A percentile compares a stretch with the other conserved stretches of the same genome.
Conservation (phyloP, 345 rosid species). For the Aurinia saxatilis region DNA sequence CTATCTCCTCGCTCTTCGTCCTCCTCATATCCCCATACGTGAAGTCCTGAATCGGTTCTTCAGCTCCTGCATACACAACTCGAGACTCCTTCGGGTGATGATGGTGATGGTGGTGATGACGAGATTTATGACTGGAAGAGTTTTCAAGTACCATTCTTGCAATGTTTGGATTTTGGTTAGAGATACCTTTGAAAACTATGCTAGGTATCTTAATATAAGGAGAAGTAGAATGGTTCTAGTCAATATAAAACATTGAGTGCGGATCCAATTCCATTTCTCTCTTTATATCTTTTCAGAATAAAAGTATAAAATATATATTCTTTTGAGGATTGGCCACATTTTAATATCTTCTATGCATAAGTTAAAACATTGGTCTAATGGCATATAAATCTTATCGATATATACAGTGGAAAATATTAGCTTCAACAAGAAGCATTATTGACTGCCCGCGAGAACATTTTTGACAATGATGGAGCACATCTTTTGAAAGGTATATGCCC, state of each 20-base stretch:
- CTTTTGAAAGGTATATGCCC: not conserved
- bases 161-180: not conserved
- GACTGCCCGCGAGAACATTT: not conserved
- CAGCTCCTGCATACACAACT: slow-evolving; percentile 1
- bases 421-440: slow-evolving; percentile 20
- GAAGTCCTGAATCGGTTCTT: slow-evolving; percentile 15
- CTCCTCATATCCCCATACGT: slow-evolving; percentile 13
- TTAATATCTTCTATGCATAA: slow-evolving; percentile 9
- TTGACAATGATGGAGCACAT: not conserved
- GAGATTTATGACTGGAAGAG: slow-evolving; percentile 16
- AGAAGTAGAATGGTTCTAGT: not conserved
- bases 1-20: slow-evolving; percentile 10
- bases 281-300: slow-evolving; percentile 8
- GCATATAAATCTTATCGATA: slow-evolving; percentile 10
- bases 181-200: not conserved
- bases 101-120: slow-evolving; percentile 12
- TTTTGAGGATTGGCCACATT: no score
- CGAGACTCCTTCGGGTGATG: slow-evolving; percentile 12
- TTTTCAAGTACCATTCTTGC: slow-evolving; percentile 18
- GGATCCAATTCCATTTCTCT: slow-evolving; percentile 19
- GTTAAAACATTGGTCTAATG: slow-evolving; percentile 7
- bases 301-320: not conserved
- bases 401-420: not conserved
- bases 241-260: not conserved
- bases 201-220: slow-evolving; percentile 9